Conservation (phyloP, 2,329 filamentous ascomycete genomes). For the Neonectria magnoliae region DNA sequence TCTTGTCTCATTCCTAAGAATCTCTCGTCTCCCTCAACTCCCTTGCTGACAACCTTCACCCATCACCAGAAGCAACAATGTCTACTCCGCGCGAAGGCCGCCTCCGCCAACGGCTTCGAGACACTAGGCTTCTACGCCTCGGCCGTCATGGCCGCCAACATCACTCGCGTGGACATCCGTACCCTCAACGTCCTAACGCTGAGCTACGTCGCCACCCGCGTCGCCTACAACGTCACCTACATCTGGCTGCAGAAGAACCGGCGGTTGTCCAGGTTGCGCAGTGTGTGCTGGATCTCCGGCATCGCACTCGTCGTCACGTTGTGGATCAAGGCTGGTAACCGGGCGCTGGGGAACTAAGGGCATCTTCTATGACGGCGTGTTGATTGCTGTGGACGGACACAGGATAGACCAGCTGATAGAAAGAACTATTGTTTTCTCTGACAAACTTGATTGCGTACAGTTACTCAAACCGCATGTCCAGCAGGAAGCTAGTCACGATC, state of each 20-base stretch:
- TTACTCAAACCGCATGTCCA: not conserved
- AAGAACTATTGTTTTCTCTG: not conserved
- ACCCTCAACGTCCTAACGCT: slow-evolving; percentile 53
- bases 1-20: not conserved
- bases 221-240: slow-evolving; percentile 55
- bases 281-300: slow-evolving; percentile 50
- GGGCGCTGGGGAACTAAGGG: slow-evolving; percentile 25
- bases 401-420: not conserved
- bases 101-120: slow-evolving; percentile 56
- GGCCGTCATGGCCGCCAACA: slow-evolving; percentile 57
- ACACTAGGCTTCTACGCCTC: slow-evolving; percentile 55
- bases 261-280: slow-evolving; percentile 50
- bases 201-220: slow-evolving; percentile 53
- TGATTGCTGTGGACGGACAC: not conserved
- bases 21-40: not conserved
- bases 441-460: not conserved
- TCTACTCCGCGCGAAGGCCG: slow-evolving; percentile 63
- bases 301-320: slow-evolving; percentile 48
- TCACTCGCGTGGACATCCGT: slow-evolving; percentile 50
- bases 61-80: slow-evolving; percentile 60
- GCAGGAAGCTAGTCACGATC: not conserved
- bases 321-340: slow-evolving; percentile 54
- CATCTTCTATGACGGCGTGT: not conserved
- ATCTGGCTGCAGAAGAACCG: slow-evolving; percentile 55
- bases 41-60: not conserved